Base-by-base conservation (phyloP, 2,329 filamentous ascomycete genomes). In the Truncatella angustata region DNA sequence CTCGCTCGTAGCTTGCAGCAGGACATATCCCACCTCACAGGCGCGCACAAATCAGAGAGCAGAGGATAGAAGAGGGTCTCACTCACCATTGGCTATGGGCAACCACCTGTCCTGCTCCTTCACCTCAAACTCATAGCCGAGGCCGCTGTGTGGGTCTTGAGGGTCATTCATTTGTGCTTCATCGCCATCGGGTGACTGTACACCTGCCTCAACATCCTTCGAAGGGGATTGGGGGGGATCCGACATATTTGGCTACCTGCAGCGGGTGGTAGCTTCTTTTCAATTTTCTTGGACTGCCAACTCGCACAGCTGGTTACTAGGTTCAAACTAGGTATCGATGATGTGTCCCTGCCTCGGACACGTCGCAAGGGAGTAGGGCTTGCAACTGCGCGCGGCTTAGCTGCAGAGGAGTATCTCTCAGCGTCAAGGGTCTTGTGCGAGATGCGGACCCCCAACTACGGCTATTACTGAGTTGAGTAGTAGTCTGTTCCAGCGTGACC, bases 51-150 rank as follows among this genome's bases (percentile, higher is more conserved):
- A 78, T 78, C 75, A 77, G 72, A 72, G 60, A 34, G 23, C 46
- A 61, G 55, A 60, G 59, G 61, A 62, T 60, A 56, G 59, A 59
- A 64, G 61, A 62, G 60, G 64, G 60, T 60, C 60, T 65, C 74
- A 94, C 94, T 84, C 84, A 99, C 94, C 94, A 91, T 99, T 99
- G 78, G 94, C 94, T 84, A 99, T 99, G 72, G 94, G 94, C 72
- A 99, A 84, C 94, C 94, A 99, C 81, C 94, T 82, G 77, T 99
- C 94, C 77, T 99, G 94, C 77, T 99, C 94, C 82, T 97, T 97
- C 75, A 97, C 93, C 77, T 97, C 93, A 72, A 97, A 96, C 78
- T 97, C 93, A 70, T 91, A 91, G 74, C 79, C 85, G 74, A 88
- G 81, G 72, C 82, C 87, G 73, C 81, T 81, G 78, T 91, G 87